Evolutionary conservation across 352 stramenopile genomes (phyloP), one percentile per base, ranked within the genome.

Genomic region (Globisporangium uncinulatum): DNA sequence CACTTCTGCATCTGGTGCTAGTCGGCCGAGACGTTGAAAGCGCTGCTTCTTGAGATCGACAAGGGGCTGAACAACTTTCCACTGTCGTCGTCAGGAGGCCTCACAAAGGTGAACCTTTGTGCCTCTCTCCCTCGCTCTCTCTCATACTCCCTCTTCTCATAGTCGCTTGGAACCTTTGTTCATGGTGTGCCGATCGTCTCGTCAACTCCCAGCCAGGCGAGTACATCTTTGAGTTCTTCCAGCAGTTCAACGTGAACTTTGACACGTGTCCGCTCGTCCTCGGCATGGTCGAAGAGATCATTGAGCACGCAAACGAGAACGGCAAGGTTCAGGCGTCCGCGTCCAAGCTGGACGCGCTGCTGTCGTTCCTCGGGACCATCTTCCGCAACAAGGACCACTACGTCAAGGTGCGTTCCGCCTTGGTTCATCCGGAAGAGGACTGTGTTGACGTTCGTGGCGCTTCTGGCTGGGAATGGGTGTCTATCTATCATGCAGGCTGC

Each of bases 171-270:
- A 39, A 7, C 10, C 7, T 3, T 39, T 39, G 34, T 29, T 29
- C 24, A 4, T 29, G 24, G 24, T 29, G 24, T 29, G 24, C 24
- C 24, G 24, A 29, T 29, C 24, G 24, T 29, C 24, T 29, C 24
- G 13, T 0, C 49, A 3, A 11, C 29, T 44, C 49, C 29, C 17
- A 92, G 83, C 77, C 79, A 14, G 89, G 89, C 2, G 73, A 86
- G 24, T 97, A 85, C 66, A 95, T 97, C 43, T 97, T 96, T 51
- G 86, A 92, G 46, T 95, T 97, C 50, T 96, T 97, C 45, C 79
- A 88, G 55, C 74, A 90, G 55, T 95, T 94, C 56, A 95, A 95
- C 50, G 85, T 95, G 21, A 92, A 89, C 51, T 95, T 95, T 20
- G 79, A 95, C 51, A 95, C 86, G 29, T 92, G 82, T 45, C 83